phyloP scores from a whole-genome alignment of 176 grass and related monocot species.

The Hyparrhenia diplandra region DNA sequence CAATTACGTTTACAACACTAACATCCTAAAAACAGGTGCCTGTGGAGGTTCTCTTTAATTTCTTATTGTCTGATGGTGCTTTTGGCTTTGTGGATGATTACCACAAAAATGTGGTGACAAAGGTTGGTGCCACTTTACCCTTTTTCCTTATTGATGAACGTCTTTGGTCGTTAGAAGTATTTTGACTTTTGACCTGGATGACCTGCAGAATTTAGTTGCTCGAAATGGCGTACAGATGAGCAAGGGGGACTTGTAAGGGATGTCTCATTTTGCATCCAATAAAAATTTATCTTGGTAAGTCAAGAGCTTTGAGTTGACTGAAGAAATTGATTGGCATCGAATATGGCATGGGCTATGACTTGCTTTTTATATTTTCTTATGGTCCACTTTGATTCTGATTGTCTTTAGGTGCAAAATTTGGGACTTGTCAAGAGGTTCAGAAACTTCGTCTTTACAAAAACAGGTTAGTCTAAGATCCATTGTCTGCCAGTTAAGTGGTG shows the following conservation, averaged over 20 bases:
- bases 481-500: neutral
- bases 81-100: conserved; percentile 73
- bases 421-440: conserved; percentile 79
- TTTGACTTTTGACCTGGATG: conserved; percentile 28
- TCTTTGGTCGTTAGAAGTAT: neutral
- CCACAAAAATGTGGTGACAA: conserved; percentile 85
- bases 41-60: conserved; percentile 66
- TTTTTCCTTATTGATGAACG: neutral
- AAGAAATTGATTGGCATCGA: neutral
- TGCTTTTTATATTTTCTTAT: conserved; percentile 22
- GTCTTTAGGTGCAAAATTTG: conserved; percentile 83
- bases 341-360: conserved; percentile 3
- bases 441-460: conserved; percentile 79
- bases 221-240: conserved; percentile 61
- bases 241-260: conserved; percentile 64
- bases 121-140: conserved; percentile 39
- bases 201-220: conserved; percentile 73
- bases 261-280: conserved; percentile 95
- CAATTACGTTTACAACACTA: conserved; percentile 1
- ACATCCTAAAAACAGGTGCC: conserved; percentile 54
- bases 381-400: conserved; percentile 33
- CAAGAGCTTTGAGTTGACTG: conserved; percentile 8
- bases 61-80: conserved; percentile 72
- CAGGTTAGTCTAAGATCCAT: conserved; percentile 49
- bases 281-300: conserved; percentile 95